Percentiles rank a stretch among this genome's conserved stretches.
These are phyloP conservation scores for Wickerhamiella bombiphila DNA, from an alignment of 805 yeast species.

Conservation along the genomic window DNA sequence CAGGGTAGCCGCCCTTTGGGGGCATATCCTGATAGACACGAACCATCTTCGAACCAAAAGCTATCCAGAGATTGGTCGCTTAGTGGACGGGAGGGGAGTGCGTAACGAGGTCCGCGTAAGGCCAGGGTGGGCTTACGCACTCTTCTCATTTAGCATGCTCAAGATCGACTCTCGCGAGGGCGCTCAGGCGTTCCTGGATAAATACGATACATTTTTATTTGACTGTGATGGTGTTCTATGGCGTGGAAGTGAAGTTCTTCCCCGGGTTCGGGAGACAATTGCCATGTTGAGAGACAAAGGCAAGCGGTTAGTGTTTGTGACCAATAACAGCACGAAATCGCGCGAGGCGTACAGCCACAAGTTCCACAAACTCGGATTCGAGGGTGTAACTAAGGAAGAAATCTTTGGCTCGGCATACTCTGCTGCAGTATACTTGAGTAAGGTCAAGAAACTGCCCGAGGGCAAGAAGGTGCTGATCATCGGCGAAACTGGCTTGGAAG, in stretches of 20 bases:
- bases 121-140: too few relatives aligned
- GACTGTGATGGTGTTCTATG: slow-evolving; percentile 98
- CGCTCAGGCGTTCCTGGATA: slow-evolving; percentile 35
- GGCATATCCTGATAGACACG: slow-evolving; percentile 55
- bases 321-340: slow-evolving; percentile 90
- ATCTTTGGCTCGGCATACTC: slow-evolving; percentile 89
- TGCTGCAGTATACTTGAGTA: slow-evolving; percentile 68
- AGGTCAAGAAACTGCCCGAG: slow-evolving; percentile 59
- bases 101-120: too few relatives aligned
- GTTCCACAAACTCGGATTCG: slow-evolving; percentile 45
- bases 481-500: slow-evolving; percentile 77
- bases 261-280: slow-evolving; percentile 64
- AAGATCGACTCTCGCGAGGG: slow-evolving; percentile 17
- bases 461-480: slow-evolving; percentile 74
- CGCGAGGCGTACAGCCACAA: slow-evolving; percentile 62
- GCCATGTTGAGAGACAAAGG: slow-evolving; percentile 36
- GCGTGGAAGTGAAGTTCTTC: slow-evolving; percentile 74
- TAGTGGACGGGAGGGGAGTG: too few relatives aligned
- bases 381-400: slow-evolving; percentile 36
- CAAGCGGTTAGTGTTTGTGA: slow-evolving; percentile 74
- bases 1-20: slow-evolving; percentile 66
- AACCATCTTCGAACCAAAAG: slow-evolving; percentile 4
- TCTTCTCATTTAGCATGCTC: too few relatives aligned
- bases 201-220: slow-evolving; percentile 74
- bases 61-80: too few relatives aligned